A percentile compares a stretch with the other conserved stretches of the same genome.
These are phyloP conservation scores for Arabidopsis lyrata DNA, from an alignment of 441 rosid genomes.

Conservation along the genomic window DNA sequence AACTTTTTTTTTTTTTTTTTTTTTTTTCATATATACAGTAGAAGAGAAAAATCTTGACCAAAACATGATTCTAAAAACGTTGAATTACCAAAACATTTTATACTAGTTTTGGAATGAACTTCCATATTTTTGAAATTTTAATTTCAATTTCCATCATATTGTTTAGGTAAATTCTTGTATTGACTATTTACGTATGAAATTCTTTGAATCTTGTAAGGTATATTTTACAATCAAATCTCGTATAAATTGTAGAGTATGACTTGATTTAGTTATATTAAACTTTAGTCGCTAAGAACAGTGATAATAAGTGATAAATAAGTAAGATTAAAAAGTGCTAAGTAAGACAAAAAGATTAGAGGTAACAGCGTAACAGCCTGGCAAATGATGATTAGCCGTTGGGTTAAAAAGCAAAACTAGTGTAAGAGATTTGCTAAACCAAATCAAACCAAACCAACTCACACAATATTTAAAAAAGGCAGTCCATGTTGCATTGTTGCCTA, in stretches of 20 bases:
- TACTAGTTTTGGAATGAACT: neutral
- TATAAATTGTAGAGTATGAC: neutral
- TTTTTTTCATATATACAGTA: no score
- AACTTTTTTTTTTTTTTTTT: no score
- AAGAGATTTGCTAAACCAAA: slow-evolving; percentile 20
- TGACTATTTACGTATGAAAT: neutral
- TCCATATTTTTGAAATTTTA: neutral
- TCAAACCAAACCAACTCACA: slow-evolving; percentile 27
- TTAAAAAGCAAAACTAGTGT: slow-evolving; percentile 27
- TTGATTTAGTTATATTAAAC: neutral
- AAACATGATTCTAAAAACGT: neutral
- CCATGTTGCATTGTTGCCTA: slow-evolving; percentile 26
- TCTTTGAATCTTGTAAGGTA: neutral
- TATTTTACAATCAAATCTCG: no score
- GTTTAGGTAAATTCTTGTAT: neutral
- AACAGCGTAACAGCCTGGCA: slow-evolving; percentile 37
- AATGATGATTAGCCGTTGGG: slow-evolving; percentile 37
- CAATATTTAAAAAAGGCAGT: neutral
- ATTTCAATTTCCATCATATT: neutral
- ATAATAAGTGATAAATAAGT: slow-evolving; percentile 7
- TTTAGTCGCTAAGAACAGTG: neutral
- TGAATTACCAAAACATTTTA: neutral
- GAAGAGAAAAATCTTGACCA: neutral
- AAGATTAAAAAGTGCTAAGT: slow-evolving; percentile 6
- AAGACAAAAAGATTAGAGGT: slow-evolving; percentile 23